phyloP scores from a whole-genome alignment of 1,284 basidiomycete genomes.

The Rhodotorula sp. region DNA sequence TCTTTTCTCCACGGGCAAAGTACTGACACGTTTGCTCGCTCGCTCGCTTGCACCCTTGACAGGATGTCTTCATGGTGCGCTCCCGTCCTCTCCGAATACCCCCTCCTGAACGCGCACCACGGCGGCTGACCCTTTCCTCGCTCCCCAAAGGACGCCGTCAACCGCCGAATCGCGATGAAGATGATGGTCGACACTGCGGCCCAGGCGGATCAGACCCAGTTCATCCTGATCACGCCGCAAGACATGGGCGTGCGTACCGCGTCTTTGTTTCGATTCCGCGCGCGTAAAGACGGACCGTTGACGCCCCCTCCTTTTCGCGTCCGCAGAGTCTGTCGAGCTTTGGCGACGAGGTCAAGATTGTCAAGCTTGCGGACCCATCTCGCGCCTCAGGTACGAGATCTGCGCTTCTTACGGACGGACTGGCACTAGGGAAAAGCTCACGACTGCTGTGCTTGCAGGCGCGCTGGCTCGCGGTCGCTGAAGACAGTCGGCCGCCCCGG shows the following conservation, averaged over 20 bases:
- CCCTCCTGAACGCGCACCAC: neutral
- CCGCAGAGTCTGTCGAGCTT: conserved; percentile 21
- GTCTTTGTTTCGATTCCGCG: too few relatives aligned
- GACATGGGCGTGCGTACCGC: conserved; percentile 32
- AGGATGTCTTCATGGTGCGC: conserved; percentile 40
- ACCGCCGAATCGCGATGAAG: conserved; percentile 50
- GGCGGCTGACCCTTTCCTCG: neutral
- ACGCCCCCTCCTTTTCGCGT: too few relatives aligned
- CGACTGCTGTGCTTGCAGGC: neutral
- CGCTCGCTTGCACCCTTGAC: neutral
- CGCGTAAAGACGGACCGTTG: neutral
- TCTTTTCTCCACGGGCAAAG: neutral
- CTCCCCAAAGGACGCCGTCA: conserved; percentile 51
- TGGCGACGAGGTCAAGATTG: conserved; percentile 32
- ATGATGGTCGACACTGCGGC: conserved; percentile 76
- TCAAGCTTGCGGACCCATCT: conserved; percentile 35
- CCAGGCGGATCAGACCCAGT: conserved; percentile 79
- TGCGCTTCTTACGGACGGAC: neutral
- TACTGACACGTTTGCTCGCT: neutral
- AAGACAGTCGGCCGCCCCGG: neutral
- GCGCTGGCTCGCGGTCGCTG: conserved; percentile 16
- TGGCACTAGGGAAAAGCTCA: too few relatives aligned
- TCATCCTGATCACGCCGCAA: conserved; percentile 82
- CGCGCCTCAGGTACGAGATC: conserved; percentile 20
- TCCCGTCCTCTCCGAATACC: neutral